Evolutionary conservation across 176 grass and related monocot genomes (phyloP).

Genomic region (Saccharum officinarum): DNA sequence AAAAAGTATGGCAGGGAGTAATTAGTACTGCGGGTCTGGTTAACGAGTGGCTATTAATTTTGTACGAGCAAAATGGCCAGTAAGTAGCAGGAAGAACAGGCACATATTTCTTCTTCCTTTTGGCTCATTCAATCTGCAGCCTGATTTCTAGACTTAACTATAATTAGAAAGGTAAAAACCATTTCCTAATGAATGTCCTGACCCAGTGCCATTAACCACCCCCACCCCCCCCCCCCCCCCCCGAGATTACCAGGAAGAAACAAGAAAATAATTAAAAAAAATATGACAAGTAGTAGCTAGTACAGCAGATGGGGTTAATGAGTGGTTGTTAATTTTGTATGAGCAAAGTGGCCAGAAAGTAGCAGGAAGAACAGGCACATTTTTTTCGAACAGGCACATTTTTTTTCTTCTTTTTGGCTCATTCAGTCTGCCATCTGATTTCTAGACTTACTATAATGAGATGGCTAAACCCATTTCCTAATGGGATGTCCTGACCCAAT

Average conservation of each 20-base stretch:
- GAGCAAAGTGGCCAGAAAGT: not conserved
- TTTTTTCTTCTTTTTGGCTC: not conserved
- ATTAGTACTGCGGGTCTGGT: not conserved
- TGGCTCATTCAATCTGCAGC: not conserved
- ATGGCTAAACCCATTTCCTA: not conserved
- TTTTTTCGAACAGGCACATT: not conserved
- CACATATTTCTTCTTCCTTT: not conserved
- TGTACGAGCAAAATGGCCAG: not conserved
- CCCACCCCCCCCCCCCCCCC: too few species aligned
- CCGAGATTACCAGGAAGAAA: not conserved
- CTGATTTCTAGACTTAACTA: not conserved
- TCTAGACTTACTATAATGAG: not conserved
- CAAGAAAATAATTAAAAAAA: too few species aligned
- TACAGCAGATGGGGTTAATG: slow-evolving; percentile 3
- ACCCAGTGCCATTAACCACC: not conserved
- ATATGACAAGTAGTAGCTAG: not conserved
- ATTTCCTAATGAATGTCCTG: not conserved
- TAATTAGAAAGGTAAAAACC: not conserved
- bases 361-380: not conserved
- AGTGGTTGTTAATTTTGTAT: not conserved
- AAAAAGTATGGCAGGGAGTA: not conserved
- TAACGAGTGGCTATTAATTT: not conserved
- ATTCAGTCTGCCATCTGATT: not conserved
- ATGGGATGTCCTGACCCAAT: not conserved
- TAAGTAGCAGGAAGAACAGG: slow-evolving; percentile 3